These are phyloP conservation scores for Periglandula ipomoeae DNA, from an alignment of 2,329 filamentous ascomycete genomes.

Conservation along the genomic window DNA sequence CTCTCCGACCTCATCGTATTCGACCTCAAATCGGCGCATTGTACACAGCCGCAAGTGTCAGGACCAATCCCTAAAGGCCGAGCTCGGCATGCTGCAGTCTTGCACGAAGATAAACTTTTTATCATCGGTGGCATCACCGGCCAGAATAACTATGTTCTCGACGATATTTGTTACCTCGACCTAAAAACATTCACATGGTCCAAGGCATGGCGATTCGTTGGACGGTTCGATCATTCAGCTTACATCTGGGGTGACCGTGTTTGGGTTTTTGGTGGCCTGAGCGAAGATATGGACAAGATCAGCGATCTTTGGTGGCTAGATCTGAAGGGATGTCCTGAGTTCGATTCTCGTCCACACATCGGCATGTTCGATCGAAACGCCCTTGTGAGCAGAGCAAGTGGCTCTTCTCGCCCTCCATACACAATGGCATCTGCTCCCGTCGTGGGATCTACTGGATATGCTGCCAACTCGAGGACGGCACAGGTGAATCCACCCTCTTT, in stretches of 20 bases:
- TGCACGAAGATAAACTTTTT: slow-evolving; percentile 95
- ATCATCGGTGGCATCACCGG: slow-evolving; percentile 94
- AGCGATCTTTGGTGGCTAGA: slow-evolving; percentile 98
- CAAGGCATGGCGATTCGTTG: slow-evolving; percentile 88
- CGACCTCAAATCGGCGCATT: slow-evolving; percentile 86
- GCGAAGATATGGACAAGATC: slow-evolving; percentile 93
- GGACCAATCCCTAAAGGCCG: slow-evolving; percentile 82
- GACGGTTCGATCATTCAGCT: slow-evolving; percentile 87
- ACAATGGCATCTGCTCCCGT: slow-evolving; percentile 38
- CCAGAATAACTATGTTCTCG: slow-evolving; percentile 81
- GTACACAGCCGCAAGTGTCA: slow-evolving; percentile 83
- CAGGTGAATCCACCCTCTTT: slow-evolving; percentile 59
- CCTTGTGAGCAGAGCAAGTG: slow-evolving; percentile 29
- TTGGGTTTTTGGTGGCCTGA: slow-evolving; percentile 94
- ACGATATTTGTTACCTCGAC: slow-evolving; percentile 95
- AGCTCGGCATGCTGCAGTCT: slow-evolving; percentile 84
- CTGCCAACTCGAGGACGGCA: slow-evolving; percentile 57
- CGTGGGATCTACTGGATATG: slow-evolving; percentile 54
- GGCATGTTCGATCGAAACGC: slow-evolving; percentile 41
- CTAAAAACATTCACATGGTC: slow-evolving; percentile 98
- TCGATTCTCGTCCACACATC: slow-evolving; percentile 58
- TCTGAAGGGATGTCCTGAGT: slow-evolving; percentile 79
- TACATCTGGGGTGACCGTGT: slow-evolving; percentile 88
- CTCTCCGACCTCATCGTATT: slow-evolving; percentile 94
- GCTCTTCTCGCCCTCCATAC: slow-evolving; percentile 44